Percentiles rank a stretch among this genome's conserved stretches.
Conservation (phyloP, 768 basidiomycete species). For the Xerocomellus dryophilus region DNA sequence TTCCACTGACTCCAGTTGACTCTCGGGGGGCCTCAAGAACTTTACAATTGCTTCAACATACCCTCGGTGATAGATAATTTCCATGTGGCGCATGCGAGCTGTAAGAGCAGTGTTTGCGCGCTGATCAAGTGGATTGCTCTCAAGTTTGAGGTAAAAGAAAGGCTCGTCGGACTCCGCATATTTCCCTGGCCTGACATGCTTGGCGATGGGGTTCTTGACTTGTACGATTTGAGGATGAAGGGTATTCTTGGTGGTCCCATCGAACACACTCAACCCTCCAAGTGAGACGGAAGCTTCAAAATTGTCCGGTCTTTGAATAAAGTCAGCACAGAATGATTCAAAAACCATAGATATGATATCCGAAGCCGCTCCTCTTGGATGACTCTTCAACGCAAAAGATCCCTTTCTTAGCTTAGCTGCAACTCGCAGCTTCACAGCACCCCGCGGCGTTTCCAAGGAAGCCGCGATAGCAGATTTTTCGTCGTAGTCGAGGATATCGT, state of each 20-base stretch:
- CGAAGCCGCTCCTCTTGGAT: constrained; percentile 57
- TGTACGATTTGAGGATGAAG: constrained; percentile 89
- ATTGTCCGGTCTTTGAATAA: constrained; percentile 82
- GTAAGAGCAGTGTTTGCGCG: constrained; percentile 89
- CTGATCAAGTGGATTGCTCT: constrained; percentile 87
- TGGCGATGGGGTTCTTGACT: constrained; percentile 49
- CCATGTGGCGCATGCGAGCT: constrained; percentile 90
- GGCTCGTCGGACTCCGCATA: constrained; percentile 40
- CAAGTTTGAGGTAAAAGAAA: constrained; percentile 91
- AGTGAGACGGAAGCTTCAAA: constrained; percentile 84
- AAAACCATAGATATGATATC: constrained; percentile 88
- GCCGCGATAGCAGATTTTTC: constrained; percentile 74
- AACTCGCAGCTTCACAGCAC: constrained; percentile 76
- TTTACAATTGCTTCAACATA: constrained; percentile 89
- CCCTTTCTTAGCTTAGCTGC: constrained; percentile 81
- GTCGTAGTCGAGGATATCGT: constrained; percentile 89
- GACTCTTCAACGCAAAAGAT: constrained; percentile 76
- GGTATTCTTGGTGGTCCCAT: constrained; percentile 80
- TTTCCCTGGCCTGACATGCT: constrained; percentile 35
- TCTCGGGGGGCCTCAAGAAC: constrained; percentile 92
- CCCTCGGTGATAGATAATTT: constrained; percentile 92
- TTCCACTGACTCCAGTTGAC: constrained; percentile 92
- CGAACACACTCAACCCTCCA: constrained; percentile 82
- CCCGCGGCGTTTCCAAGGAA: constrained; percentile 67
- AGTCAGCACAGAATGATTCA: constrained; percentile 79